Conservation (phyloP, 371 early-diverging fungal genomes). For the Gilbertella persicaria region DNA sequence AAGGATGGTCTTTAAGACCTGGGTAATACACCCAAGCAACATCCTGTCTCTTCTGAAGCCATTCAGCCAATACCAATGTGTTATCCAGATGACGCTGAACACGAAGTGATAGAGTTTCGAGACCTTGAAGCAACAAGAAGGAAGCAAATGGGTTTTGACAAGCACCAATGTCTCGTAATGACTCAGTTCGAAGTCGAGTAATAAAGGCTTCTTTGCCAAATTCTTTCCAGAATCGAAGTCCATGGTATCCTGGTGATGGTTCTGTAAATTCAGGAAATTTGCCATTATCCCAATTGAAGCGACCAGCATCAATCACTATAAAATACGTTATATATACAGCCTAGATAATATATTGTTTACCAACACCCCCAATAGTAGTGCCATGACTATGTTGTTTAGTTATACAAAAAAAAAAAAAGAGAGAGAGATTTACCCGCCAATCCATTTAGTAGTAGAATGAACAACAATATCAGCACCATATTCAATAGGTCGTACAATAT, state of each 20-base stretch:
- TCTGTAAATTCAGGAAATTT: slow-evolving; percentile 86
- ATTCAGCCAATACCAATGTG: slow-evolving; percentile 74
- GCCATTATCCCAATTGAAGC: slow-evolving; percentile 87
- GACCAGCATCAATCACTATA: slow-evolving; percentile 75
- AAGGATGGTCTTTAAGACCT: slow-evolving; percentile 74
- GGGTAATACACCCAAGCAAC: slow-evolving; percentile 82
- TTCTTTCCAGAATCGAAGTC: slow-evolving; percentile 81
- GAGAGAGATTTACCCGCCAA: slow-evolving; percentile 63
- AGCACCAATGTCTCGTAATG: slow-evolving; percentile 79
- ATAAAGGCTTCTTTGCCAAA: slow-evolving; percentile 75
- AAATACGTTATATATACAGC: not conserved
- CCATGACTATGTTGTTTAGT: slow-evolving; percentile 60
- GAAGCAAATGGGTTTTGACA: slow-evolving; percentile 85
- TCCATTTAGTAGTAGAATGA: slow-evolving; percentile 92
- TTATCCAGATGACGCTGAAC: slow-evolving; percentile 86
- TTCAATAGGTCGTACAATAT: slow-evolving; percentile 79
- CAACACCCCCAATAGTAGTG: slow-evolving; percentile 83
- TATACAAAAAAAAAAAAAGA: not conserved
- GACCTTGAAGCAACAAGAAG: slow-evolving; percentile 81
- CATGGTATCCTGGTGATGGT: slow-evolving; percentile 84
- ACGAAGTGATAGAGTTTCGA: slow-evolving; percentile 87
- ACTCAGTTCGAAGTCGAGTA: slow-evolving; percentile 77
- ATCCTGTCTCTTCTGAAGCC: slow-evolving; percentile 70
- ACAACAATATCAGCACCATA: slow-evolving; percentile 93
- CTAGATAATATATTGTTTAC: slow-evolving; percentile 30